A percentile compares a stretch with the other conserved stretches of the same genome.
phyloP scores from a whole-genome alignment of 1,284 basidiomycete genomes.

The Dichomitus squalens region DNA sequence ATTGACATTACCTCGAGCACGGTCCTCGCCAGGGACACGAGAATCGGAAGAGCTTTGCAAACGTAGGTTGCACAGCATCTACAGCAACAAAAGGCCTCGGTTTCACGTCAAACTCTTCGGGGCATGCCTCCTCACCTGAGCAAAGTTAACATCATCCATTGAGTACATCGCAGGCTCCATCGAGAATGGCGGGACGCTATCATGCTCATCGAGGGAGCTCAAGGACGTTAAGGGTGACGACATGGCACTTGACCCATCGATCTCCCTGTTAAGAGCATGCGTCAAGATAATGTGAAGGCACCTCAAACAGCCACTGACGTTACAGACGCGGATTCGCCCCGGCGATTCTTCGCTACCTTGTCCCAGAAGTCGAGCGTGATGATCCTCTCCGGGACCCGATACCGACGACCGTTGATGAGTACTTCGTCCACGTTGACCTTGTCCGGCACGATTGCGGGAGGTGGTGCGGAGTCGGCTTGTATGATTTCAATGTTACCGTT shows the following conservation, averaged over 20 bases:
- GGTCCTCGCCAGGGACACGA: background rate
- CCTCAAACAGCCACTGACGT: slow-evolving; percentile 39
- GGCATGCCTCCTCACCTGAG: slow-evolving; percentile 32
- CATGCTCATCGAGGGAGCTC: slow-evolving; percentile 70
- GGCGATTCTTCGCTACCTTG: slow-evolving; percentile 60
- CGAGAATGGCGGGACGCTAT: slow-evolving; percentile 32
- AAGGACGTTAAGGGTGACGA: slow-evolving; percentile 78
- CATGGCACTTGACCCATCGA: slow-evolving; percentile 47
- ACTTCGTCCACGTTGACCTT: slow-evolving; percentile 73
- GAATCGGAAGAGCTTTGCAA: slow-evolving; percentile 8
- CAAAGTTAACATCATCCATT: slow-evolving; percentile 43
- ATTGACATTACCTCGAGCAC: background rate
- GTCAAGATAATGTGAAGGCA: background rate
- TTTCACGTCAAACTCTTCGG: background rate
- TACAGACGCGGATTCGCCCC: slow-evolving; percentile 36
- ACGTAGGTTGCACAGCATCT: slow-evolving; percentile 25
- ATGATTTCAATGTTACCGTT: slow-evolving; percentile 93
- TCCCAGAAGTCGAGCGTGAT: slow-evolving; percentile 97
- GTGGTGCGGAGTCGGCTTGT: slow-evolving; percentile 55
- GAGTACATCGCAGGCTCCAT: slow-evolving; percentile 30
- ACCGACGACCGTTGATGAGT: slow-evolving; percentile 82
- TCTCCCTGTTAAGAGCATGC: slow-evolving; percentile 5
- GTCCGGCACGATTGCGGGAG: slow-evolving; percentile 34
- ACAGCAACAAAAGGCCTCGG: background rate
- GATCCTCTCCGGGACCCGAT: slow-evolving; percentile 91